Evolutionary conservation across 2,329 filamentous ascomycete genomes (phyloP).

Genomic region (Neoarthrinium moseri): DNA sequence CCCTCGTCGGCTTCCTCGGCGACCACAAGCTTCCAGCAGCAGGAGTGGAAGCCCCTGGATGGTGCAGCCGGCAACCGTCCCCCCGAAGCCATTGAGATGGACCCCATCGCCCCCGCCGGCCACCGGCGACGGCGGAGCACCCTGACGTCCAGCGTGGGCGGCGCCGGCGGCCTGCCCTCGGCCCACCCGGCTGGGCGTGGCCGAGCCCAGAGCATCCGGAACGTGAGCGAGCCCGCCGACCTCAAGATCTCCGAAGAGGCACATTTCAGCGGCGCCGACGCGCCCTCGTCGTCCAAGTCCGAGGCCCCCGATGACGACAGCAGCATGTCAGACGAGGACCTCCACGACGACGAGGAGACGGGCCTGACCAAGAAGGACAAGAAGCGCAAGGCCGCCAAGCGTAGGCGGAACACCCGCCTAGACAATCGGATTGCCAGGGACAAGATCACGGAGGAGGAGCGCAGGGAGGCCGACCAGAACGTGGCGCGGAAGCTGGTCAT

Average conservation of each 20-base stretch:
- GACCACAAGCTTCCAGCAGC: slow-evolving; percentile 31
- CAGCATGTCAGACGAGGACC: slow-evolving; percentile 64
- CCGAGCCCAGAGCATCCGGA: slow-evolving; percentile 25
- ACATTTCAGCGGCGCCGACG: slow-evolving; percentile 14
- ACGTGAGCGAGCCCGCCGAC: slow-evolving; percentile 31
- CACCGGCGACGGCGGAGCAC: slow-evolving; percentile 58
- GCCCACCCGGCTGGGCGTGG: slow-evolving; percentile 14
- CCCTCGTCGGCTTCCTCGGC: slow-evolving; percentile 30
- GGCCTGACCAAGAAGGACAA: slow-evolving; percentile 76
- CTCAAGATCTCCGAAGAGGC: slow-evolving; percentile 46
- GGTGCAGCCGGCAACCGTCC: slow-evolving; percentile 21
- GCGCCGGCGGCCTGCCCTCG: slow-evolving; percentile 20
- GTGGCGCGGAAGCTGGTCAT: slow-evolving; percentile 68
- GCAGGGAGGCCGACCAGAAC: slow-evolving; percentile 71
- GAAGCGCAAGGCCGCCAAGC: slow-evolving; percentile 64
- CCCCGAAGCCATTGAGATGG: slow-evolving; percentile 54
- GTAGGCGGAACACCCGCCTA: slow-evolving; percentile 64
- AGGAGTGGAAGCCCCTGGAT: slow-evolving; percentile 24
- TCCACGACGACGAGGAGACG: slow-evolving; percentile 86
- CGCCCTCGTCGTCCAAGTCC: slow-evolving; percentile 10
- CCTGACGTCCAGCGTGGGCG: slow-evolving; percentile 44
- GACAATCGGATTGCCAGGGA: slow-evolving; percentile 68
- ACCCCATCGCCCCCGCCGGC: slow-evolving; percentile 44
- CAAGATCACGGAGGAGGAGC: slow-evolving; percentile 67
- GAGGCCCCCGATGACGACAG: slow-evolving; percentile 47